Evolutionary conservation across 1,139 yeast genomes (phyloP), one percentile per base, ranked within the genome.

Genomic region (Suhomyces wounanorum): DNA sequence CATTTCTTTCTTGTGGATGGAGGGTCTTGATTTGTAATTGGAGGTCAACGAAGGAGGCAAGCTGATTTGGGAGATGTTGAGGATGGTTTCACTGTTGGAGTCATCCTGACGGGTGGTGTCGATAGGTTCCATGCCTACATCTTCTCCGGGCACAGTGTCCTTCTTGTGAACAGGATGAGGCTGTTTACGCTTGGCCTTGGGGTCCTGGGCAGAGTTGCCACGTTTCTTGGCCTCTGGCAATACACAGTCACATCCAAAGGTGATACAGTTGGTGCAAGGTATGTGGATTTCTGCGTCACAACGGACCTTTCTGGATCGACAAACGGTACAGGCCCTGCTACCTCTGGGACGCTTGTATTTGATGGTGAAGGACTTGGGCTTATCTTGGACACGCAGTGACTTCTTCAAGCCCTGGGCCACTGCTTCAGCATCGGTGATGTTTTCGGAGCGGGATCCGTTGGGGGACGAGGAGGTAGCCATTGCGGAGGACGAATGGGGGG

Each of bases 211-310:
- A 25, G 64, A 61, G 47, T 64, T 67, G 23, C 77, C 77, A 61
- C 82, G 63, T 62, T 77, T 72, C 62, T 78, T 79, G 25, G 77
- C 78, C 49, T 83, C 88, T 1, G 90, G 90, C 45, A 85, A 73
- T 36, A 75, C 72, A 68, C 92, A 86, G 55, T 84, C 90, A 64
- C 89, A 84, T 2, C 89, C 88, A 68, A 86, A 86, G 1, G 91
- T 87, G 45, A 84, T 78, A 63, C 92, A 86, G 65, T 86, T 86
- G 30, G 91, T 84, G 63, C 92, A 86, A 2, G 92, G 92, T 59
- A 84, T 83, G 59, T 85, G 88, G 46, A 83, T 82, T 53, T 77
- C 81, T 5, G 83, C 83, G 72, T 85, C 74, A 82, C 91, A 65
- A 33, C 92, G 75, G 14, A 85, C 92, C 63, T 86, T 86, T 40